phyloP scores from a whole-genome alignment of 768 basidiomycete genomes.

The Pleurotus eryngii region DNA sequence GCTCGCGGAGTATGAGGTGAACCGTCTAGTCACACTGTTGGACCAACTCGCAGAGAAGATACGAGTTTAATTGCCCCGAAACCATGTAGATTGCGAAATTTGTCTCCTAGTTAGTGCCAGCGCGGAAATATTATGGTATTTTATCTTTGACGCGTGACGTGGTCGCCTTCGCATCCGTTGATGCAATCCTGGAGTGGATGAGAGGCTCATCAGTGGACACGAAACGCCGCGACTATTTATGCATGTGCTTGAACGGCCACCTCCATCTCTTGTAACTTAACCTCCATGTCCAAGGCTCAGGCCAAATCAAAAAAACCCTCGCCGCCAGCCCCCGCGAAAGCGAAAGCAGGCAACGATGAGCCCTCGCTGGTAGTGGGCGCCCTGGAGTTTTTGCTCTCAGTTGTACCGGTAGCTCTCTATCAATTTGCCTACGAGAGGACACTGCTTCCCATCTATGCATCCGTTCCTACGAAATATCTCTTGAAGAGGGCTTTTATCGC shows the following conservation, averaged over 20 bases:
- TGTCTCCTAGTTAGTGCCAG: background rate
- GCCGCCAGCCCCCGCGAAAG: no score
- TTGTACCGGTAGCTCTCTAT: slow-evolving; percentile 48
- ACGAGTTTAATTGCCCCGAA: slow-evolving; percentile 10
- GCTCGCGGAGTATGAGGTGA: slow-evolving; percentile 57
- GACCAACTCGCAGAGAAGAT: slow-evolving; percentile 45
- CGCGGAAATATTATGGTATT: slow-evolving; percentile 7
- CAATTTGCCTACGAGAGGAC: slow-evolving; percentile 61
- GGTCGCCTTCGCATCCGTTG: background rate
- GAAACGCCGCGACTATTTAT: background rate
- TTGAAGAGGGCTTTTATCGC: slow-evolving; percentile 36
- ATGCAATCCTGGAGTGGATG: background rate
- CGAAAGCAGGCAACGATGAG: no score
- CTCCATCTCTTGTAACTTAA: background rate
- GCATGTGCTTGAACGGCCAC: background rate
- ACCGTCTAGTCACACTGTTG: slow-evolving; percentile 53
- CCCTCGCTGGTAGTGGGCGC: background rate
- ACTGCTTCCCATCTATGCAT: slow-evolving; percentile 68
- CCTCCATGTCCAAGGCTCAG: background rate
- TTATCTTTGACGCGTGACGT: background rate
- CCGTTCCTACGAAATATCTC: slow-evolving; percentile 48
- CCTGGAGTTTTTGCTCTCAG: background rate
- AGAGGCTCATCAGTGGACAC: background rate
- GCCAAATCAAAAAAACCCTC: background rate
- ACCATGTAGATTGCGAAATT: background rate